These are phyloP conservation scores for Platanthera guangdongensis DNA, from an alignment of 106 monocot genomes.

Conservation along the genomic window DNA sequence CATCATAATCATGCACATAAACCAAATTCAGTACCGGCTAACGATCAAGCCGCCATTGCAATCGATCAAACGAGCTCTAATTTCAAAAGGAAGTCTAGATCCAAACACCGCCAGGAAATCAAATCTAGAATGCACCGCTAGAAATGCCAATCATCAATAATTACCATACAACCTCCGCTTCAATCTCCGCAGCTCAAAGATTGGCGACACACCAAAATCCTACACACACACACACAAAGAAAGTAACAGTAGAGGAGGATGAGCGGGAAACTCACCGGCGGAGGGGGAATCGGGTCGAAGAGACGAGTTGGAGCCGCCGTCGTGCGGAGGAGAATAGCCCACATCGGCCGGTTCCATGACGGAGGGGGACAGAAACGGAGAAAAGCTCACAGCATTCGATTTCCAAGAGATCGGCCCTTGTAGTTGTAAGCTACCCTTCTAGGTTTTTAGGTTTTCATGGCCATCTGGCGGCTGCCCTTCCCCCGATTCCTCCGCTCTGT, in stretches of 20 bases:
- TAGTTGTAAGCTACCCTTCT: background rate
- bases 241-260: background rate
- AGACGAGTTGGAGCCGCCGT: background rate
- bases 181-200: background rate
- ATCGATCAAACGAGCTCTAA: background rate
- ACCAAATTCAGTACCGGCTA: background rate
- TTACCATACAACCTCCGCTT: background rate
- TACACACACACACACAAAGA: background rate
- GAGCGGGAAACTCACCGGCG: background rate
- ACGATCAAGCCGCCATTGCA: background rate
- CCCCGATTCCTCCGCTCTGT: background rate
- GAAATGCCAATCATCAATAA: background rate
- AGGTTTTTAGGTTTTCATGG: background rate
- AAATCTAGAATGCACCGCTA: slow-evolving; percentile 2
- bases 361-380: background rate
- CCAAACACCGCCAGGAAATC: background rate
- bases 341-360: background rate
- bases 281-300: background rate
- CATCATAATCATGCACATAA: background rate
- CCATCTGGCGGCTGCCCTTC: background rate
- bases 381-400: slow-evolving; percentile 6
- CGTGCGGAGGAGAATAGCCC: background rate
- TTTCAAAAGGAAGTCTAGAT: background rate
- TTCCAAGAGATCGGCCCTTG: background rate
- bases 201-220: background rate